phyloP scores from a whole-genome alignment of 805 yeast species.

The Vanderwaltozyma tropicalis region DNA sequence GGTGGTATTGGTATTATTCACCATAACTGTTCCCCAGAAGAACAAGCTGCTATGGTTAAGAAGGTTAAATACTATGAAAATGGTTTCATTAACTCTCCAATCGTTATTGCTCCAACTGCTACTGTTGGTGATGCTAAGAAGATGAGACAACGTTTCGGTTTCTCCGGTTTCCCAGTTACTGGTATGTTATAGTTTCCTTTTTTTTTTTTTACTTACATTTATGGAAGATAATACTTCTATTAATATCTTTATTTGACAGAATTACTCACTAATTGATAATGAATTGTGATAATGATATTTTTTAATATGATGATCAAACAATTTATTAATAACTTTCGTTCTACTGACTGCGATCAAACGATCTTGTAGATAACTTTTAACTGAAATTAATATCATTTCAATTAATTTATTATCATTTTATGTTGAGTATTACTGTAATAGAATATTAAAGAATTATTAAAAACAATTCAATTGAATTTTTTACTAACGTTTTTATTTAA shows the following conservation, averaged over 20 bases:
- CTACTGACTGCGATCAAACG: constrained; percentile 98
- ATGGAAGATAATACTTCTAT: not conserved
- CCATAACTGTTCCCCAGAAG: constrained; percentile 93
- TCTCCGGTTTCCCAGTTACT: constrained; percentile 97
- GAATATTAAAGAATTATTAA: too few species aligned
- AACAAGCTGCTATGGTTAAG: constrained; percentile 96
- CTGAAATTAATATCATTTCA: constrained; percentile 2
- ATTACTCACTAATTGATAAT: not conserved
- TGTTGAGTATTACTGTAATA: not conserved
- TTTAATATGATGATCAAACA: constrained; percentile 43
- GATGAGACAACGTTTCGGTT: constrained; percentile 67
- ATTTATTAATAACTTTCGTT: constrained; percentile 86
- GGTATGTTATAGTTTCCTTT: constrained; percentile 57
- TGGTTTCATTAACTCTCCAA: constrained; percentile 92
- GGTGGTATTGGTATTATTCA: constrained; percentile 99
- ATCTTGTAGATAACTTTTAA: constrained; percentile 73
- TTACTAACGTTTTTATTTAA: constrained; percentile 13
- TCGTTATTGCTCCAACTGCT: constrained; percentile 64
- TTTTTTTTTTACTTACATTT: constrained; percentile 2
- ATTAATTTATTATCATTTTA: not conserved
- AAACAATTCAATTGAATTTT: constrained; percentile 1
- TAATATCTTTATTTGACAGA: not conserved
- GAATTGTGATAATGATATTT: not conserved
- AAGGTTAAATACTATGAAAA: constrained; percentile 95
- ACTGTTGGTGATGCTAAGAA: constrained; percentile 75